Evolutionary conservation across 1,284 basidiomycete species (phyloP).

Genomic region (Apiotrichum laibachii): DNA sequence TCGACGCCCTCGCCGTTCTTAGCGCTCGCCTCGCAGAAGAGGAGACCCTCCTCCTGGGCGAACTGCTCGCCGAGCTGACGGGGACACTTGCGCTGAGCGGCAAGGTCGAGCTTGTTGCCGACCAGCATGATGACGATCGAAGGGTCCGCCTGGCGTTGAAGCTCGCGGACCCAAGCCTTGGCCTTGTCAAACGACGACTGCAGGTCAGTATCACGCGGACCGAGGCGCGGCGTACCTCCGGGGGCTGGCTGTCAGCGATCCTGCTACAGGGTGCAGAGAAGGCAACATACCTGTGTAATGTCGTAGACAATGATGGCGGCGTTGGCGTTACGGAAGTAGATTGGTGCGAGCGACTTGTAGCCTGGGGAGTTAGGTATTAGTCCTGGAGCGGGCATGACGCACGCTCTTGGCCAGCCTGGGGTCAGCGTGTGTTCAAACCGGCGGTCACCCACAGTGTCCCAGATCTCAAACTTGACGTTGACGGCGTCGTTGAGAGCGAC

Average conservation of each 20-base stretch:
- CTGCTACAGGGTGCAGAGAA: no score
- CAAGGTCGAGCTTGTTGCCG: conserved; percentile 90
- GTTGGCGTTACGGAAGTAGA: conserved; percentile 98
- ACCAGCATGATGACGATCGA: conserved; percentile 93
- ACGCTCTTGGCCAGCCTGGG: conserved; percentile 52
- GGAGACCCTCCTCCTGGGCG: conserved; percentile 87
- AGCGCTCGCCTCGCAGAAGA: conserved; percentile 95
- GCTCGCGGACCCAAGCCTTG: conserved; percentile 91
- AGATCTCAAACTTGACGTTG: conserved; percentile 96
- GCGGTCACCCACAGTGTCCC: conserved; percentile 58
- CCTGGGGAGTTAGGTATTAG: conserved; percentile 27
- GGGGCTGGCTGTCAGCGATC: conserved; percentile 30
- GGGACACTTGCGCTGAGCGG: conserved; percentile 66
- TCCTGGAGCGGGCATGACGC: conserved; percentile 10
- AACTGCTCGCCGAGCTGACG: conserved; percentile 87
- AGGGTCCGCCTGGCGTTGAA: conserved; percentile 95
- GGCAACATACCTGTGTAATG: conserved; percentile 65
- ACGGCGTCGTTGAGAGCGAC: conserved; percentile 84
- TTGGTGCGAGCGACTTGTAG: conserved; percentile 64
- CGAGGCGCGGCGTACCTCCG: conserved; percentile 27
- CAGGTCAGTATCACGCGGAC: conserved; percentile 1
- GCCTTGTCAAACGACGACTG: conserved; percentile 83
- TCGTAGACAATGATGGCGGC: conserved; percentile 98
- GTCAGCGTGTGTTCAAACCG: not conserved
- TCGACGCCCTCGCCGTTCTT: conserved; percentile 88